Conservation (phyloP, 2,329 filamentous ascomycete genomes). For the Westerdykella ornata region DNA sequence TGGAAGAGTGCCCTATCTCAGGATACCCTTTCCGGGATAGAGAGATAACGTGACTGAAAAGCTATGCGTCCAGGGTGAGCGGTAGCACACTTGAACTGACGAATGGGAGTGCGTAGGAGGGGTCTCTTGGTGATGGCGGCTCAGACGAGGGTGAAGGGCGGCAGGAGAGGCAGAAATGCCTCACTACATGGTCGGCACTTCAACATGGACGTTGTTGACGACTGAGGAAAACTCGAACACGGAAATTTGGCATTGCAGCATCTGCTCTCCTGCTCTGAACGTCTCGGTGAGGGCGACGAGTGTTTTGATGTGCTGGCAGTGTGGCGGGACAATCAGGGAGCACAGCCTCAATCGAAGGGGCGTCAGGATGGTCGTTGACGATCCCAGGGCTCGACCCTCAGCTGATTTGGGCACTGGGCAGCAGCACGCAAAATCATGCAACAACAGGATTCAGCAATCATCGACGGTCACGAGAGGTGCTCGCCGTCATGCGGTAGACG, state of each 20-base stretch:
- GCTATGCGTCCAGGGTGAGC: constrained; percentile 20
- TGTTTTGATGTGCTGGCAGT: constrained; percentile 28
- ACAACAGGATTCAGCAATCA: background rate
- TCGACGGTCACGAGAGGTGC: background rate
- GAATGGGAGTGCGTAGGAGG: constrained; percentile 27
- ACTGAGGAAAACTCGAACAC: constrained; percentile 7
- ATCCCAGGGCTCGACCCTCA: constrained; percentile 29
- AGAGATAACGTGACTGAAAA: constrained; percentile 24
- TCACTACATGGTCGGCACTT: constrained; percentile 11
- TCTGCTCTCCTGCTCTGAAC: constrained; percentile 1
- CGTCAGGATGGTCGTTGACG: constrained; percentile 14
- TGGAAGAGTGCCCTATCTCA: too few relatives aligned
- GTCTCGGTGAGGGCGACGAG: constrained; percentile 3
- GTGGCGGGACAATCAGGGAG: constrained; percentile 22
- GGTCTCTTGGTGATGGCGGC: constrained; percentile 23
- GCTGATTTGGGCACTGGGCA: constrained; percentile 10
- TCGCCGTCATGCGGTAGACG: background rate
- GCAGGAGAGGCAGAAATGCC: constrained; percentile 16
- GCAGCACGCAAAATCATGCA: constrained; percentile 1
- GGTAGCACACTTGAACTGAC: constrained; percentile 21
- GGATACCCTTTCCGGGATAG: constrained; percentile 15
- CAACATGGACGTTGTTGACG: constrained; percentile 18
- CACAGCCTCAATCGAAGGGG: constrained; percentile 27
- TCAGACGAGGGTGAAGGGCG: constrained; percentile 25
- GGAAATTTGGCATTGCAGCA: background rate